phyloP scores from a whole-genome alignment of 2,329 filamentous ascomycete genomes.

The Orbilia quercus region DNA sequence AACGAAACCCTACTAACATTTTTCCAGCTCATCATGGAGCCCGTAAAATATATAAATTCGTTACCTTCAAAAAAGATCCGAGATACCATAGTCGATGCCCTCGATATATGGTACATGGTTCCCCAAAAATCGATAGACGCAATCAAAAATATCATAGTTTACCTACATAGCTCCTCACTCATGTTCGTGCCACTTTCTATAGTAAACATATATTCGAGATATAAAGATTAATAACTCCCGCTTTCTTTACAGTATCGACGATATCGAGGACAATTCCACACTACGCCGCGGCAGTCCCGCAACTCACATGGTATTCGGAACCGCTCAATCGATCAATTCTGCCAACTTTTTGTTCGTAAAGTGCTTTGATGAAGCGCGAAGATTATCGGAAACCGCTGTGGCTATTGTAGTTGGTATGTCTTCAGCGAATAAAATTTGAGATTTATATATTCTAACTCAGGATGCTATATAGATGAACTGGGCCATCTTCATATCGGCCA shows the following conservation, averaged over 20 bases:
- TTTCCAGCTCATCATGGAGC: not conserved
- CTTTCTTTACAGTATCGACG: constrained; percentile 17
- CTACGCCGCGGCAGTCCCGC: constrained; percentile 19
- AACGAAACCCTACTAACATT: not conserved
- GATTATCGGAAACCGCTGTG: not conserved
- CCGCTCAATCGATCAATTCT: constrained; percentile 21
- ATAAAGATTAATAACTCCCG: not conserved
- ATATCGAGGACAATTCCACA: constrained; percentile 22
- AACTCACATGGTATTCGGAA: constrained; percentile 29
- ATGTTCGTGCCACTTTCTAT: constrained; percentile 2
- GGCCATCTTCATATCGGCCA: constrained; percentile 35
- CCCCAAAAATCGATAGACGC: constrained; percentile 11
- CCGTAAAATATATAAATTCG: constrained; percentile 9
- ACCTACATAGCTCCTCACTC: constrained; percentile 14
- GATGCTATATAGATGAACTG: constrained; percentile 22
- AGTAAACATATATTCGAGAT: too few species aligned
- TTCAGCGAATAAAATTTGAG: not conserved
- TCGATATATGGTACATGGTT: constrained; percentile 26
- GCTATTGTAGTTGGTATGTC: constrained; percentile 13
- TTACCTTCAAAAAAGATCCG: constrained; percentile 29
- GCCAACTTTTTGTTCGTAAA: constrained; percentile 23
- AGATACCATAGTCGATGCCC: constrained; percentile 21
- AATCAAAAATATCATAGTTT: constrained; percentile 19
- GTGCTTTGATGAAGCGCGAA: constrained; percentile 1
- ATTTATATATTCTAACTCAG: not conserved